Conservation (phyloP, 2,329 filamentous ascomycete genomes). For the Keithomyces neogunnii region DNA sequence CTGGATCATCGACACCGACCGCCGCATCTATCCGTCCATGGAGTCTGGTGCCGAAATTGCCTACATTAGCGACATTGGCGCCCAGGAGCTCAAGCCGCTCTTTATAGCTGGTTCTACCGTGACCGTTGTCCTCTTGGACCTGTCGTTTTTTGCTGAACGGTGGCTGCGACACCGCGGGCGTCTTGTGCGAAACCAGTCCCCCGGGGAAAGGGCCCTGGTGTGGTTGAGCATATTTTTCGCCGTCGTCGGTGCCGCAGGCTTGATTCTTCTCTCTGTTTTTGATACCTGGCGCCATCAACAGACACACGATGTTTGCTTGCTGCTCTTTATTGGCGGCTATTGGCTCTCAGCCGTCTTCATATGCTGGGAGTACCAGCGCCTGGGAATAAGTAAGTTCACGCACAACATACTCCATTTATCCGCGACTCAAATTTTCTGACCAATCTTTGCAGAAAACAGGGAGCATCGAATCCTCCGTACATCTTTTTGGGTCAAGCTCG, state of each 20-base stretch:
- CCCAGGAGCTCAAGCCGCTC: constrained; percentile 58
- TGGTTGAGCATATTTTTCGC: constrained; percentile 58
- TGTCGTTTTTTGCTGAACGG: constrained; percentile 72
- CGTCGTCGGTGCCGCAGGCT: constrained; percentile 64
- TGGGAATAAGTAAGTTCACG: constrained; percentile 56
- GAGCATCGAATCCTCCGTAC: constrained; percentile 62
- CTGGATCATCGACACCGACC: constrained; percentile 52
- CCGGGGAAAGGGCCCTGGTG: constrained; percentile 54
- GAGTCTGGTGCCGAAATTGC: constrained; percentile 48
- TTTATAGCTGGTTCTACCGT: constrained; percentile 66
- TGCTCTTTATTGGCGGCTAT: constrained; percentile 80
- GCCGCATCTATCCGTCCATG: constrained; percentile 55
- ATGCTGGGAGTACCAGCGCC: constrained; percentile 80
- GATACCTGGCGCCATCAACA: constrained; percentile 63
- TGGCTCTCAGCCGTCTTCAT: constrained; percentile 79
- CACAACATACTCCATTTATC: not conserved
- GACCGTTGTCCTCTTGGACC: constrained; percentile 72
- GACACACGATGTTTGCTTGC: constrained; percentile 68
- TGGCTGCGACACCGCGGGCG: constrained; percentile 77
- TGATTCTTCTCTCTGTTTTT: constrained; percentile 80
- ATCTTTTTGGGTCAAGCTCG: constrained; percentile 83
- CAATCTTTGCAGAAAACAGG: constrained; percentile 49
- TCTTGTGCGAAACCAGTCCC: constrained; percentile 62
- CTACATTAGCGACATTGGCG: constrained; percentile 64
- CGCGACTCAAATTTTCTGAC: not conserved